These are phyloP conservation scores for Exophiala sp. DNA, from an alignment of 2,329 filamentous ascomycete species.

Conservation along the genomic window DNA sequence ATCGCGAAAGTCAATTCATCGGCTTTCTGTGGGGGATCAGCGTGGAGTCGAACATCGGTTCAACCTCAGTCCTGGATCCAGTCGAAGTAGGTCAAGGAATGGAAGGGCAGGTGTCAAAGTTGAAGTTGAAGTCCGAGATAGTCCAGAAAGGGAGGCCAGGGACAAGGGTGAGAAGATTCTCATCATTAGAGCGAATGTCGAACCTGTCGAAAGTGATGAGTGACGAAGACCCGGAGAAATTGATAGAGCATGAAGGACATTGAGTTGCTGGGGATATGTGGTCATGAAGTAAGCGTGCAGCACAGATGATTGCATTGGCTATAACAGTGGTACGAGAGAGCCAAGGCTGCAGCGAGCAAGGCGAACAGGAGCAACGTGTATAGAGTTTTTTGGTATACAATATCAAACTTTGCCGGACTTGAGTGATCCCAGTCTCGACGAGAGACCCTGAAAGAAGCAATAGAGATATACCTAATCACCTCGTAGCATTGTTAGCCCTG, in stretches of 20 bases:
- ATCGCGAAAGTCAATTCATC: slow-evolving; percentile 19
- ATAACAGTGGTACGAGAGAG: background rate
- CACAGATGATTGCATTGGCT: background rate
- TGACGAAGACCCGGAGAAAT: background rate
- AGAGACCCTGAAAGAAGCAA: no score
- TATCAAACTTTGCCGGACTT: background rate
- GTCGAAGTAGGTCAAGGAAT: slow-evolving; percentile 22
- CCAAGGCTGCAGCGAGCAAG: background rate
- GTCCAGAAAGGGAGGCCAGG: slow-evolving; percentile 23
- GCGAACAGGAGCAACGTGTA: no score
- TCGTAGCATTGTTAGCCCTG: no score
- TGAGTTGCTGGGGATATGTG: background rate
- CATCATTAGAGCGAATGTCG: slow-evolving; percentile 23
- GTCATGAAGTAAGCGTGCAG: background rate
- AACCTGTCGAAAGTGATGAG: slow-evolving; percentile 9
- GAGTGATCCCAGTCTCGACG: no score
- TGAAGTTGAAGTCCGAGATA: slow-evolving; percentile 24
- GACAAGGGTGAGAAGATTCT: slow-evolving; percentile 24
- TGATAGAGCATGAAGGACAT: background rate
- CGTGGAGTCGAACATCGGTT: slow-evolving; percentile 22
- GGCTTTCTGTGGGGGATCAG: slow-evolving; percentile 14
- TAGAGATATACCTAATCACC: no score
- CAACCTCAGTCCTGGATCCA: slow-evolving; percentile 19
- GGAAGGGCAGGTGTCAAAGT: slow-evolving; percentile 20
- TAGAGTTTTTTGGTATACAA: background rate